Percentiles rank a stretch among this genome's conserved stretches.
Conservation (phyloP, 768 basidiomycete species). For the Lactarius trivialis region DNA sequence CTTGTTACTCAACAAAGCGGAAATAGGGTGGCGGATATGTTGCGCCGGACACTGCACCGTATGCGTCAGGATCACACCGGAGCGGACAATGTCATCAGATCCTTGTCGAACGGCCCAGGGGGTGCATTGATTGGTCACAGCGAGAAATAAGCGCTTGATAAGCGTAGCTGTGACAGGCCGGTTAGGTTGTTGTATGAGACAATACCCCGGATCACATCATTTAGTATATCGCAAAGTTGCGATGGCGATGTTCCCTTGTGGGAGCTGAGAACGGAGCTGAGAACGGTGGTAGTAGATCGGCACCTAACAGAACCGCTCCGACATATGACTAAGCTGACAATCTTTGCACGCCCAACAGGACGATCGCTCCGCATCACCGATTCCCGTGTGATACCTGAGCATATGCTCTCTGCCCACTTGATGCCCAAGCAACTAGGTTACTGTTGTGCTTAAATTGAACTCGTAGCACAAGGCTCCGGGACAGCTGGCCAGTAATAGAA, state of each 20-base stretch:
- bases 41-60: neutral
- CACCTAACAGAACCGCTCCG: neutral
- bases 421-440: neutral
- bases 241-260: neutral
- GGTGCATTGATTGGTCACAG: neutral
- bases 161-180: too few species aligned
- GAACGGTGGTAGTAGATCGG: too few species aligned
- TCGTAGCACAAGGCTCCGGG: too few species aligned
- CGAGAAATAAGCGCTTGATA: neutral
- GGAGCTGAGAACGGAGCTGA: neutral
- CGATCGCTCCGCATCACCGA: neutral
- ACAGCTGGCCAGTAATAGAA: neutral
- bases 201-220: neutral
- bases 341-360: too few species aligned
- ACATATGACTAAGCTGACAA: neutral
- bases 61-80: neutral
- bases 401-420: neutral
- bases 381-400: neutral
- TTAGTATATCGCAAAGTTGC: neutral
- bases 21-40: neutral
- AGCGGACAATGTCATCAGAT: neutral
- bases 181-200: neutral
- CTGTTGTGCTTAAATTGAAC: neutral
- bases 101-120: neutral
- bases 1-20: conserved; percentile 14